These are phyloP conservation scores for Triticum aestivum DNA, from an alignment of 176 grass and related monocot genomes.

Conservation along the genomic window IWGSC_CS_RefSeq_v2.1 NC_057810.1:344916451-344916950, in stretches of 20 bases:
- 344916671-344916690: slow-evolving; percentile 86
- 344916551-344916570: slow-evolving; percentile 97
- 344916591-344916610: slow-evolving; percentile 96
- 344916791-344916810: slow-evolving; percentile 74
- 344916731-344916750: slow-evolving; percentile 79
- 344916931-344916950: slow-evolving; percentile 82
- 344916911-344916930: slow-evolving; percentile 83
- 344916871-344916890: slow-evolving; percentile 96
- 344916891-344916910: slow-evolving; percentile 97
- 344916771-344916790: slow-evolving; percentile 91
- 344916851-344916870: slow-evolving; percentile 84
- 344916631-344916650: slow-evolving; percentile 94
- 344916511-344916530: slow-evolving; percentile 99
- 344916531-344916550: slow-evolving; percentile 99
- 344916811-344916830: slow-evolving; percentile 82
- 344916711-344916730: slow-evolving; percentile 87
- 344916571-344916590: slow-evolving; percentile 86
- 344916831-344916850: slow-evolving; percentile 89
- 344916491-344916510: slow-evolving; percentile 98
- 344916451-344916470: slow-evolving; percentile 90
- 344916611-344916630: slow-evolving; percentile 98
- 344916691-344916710: slow-evolving; percentile 90
- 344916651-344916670: slow-evolving; percentile 95
- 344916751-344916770: slow-evolving; percentile 97
- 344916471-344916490: slow-evolving; percentile 98